Evolutionary conservation across 208 protist genomes (phyloP).

Genomic region (Trypanosoma lewisi): DNA sequence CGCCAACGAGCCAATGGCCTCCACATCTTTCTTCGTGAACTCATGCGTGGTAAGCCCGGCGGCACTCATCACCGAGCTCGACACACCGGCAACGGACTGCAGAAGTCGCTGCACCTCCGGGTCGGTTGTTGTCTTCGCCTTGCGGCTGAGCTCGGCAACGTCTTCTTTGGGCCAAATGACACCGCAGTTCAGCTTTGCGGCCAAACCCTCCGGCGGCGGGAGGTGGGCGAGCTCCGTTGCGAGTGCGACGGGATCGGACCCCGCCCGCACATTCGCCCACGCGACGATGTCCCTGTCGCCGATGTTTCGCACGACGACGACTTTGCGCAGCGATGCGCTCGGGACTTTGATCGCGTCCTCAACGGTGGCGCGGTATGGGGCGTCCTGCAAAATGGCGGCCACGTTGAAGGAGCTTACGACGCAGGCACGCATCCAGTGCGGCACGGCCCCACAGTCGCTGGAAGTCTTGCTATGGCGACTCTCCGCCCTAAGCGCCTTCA

Average conservation of each 20-base stretch:
- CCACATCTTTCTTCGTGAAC: constrained; percentile 56
- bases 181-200: constrained; percentile 23
- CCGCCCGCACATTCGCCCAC: constrained; percentile 53
- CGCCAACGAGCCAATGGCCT: constrained; percentile 37
- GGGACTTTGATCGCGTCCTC: constrained; percentile 44
- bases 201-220: constrained; percentile 23
- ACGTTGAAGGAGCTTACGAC: constrained; percentile 71
- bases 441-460: constrained; percentile 42
- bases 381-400: constrained; percentile 39
- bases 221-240: constrained; percentile 28
- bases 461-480: constrained; percentile 55
- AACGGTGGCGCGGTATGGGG: constrained; percentile 46
- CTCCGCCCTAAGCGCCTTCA: constrained; percentile 49
- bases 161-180: constrained; percentile 75
- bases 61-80: constrained; percentile 30
- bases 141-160: constrained; percentile 35
- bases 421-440: constrained; percentile 56
- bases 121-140: constrained; percentile 28
- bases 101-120: constrained; percentile 9
- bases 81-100: constrained; percentile 26
- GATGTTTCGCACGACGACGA: constrained; percentile 38
- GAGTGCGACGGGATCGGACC: constrained; percentile 30
- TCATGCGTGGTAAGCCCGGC: constrained; percentile 40
- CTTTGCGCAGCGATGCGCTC: constrained; percentile 25
- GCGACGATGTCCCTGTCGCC: constrained; percentile 33